Conservation (phyloP, 1,139 yeast species). For the Taphrina confusa region DNA sequence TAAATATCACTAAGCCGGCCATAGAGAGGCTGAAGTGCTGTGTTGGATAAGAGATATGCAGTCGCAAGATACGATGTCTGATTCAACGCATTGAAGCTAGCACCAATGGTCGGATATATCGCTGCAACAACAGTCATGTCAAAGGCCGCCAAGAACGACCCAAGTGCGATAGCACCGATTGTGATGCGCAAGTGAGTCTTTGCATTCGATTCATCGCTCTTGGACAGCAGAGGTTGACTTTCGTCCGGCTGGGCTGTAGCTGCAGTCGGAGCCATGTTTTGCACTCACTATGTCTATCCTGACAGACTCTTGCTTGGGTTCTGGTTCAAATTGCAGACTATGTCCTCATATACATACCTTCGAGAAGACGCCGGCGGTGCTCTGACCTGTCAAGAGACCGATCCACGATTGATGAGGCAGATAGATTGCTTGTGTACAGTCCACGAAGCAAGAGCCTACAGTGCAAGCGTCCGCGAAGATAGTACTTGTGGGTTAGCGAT, state of each 20-base stretch:
- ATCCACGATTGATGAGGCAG: too few species aligned
- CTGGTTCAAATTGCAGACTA: too few species aligned
- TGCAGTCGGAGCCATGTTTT: not conserved
- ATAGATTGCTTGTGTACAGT: too few species aligned
- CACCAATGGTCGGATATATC: slow-evolving; percentile 62
- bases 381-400: too few species aligned
- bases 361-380: too few species aligned
- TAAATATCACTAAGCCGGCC: slow-evolving; percentile 58
- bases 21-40: slow-evolving; percentile 69
- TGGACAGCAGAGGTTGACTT: slow-evolving; percentile 1
- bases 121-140: slow-evolving; percentile 70
- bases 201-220: not conserved
- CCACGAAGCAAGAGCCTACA: too few species aligned
- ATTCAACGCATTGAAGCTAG: slow-evolving; percentile 59
- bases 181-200: slow-evolving; percentile 12
- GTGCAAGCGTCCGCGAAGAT: too few species aligned
- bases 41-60: slow-evolving; percentile 60
- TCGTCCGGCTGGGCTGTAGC: not conserved
- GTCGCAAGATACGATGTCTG: slow-evolving; percentile 64
- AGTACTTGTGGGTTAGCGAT: too few species aligned
- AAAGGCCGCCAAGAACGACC: slow-evolving; percentile 59
- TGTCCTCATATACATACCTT: too few species aligned
- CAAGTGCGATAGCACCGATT: slow-evolving; percentile 43
- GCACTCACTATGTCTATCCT: too few species aligned
- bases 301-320: too few species aligned